Evolutionary conservation across 129 eudicot genomes (phyloP).

Genomic region (Flaveria ramosissima): DNA sequence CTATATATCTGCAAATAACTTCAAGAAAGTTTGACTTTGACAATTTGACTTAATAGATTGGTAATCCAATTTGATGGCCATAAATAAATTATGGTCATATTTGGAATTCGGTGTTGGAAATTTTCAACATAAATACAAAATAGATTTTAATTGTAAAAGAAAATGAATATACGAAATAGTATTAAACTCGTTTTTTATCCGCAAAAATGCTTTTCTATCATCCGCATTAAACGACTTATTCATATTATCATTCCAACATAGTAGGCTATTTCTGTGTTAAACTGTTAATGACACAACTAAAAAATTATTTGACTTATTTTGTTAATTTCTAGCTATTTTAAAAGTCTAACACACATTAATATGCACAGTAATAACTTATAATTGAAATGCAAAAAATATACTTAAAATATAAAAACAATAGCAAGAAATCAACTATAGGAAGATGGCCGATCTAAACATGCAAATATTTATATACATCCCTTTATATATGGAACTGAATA

Average conservation of each 20-base stretch:
- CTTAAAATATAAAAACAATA: background rate
- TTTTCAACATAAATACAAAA: no score
- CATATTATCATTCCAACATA: background rate
- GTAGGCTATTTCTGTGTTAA: slow-evolving; percentile 5
- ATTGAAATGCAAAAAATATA: no score
- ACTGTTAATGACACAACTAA: background rate
- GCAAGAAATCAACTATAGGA: background rate
- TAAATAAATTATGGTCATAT: background rate
- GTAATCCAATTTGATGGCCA: background rate
- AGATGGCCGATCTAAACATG: background rate
- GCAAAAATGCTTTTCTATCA: background rate
- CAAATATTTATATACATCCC: background rate
- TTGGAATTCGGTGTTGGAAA: no score
- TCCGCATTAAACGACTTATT: background rate
- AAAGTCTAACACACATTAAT: background rate
- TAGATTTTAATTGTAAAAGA: background rate
- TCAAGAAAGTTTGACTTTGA: background rate
- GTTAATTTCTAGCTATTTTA: background rate
- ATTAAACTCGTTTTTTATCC: background rate
- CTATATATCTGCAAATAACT: background rate
- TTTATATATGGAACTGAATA: no score
- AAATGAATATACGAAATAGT: background rate
- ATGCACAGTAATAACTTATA: no score
- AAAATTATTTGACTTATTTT: background rate
- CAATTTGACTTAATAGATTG: background rate